Evolutionary conservation across 805 yeast species (phyloP), one percentile per base, ranked within the genome.

Genomic region (Priceomyces medius): DNA sequence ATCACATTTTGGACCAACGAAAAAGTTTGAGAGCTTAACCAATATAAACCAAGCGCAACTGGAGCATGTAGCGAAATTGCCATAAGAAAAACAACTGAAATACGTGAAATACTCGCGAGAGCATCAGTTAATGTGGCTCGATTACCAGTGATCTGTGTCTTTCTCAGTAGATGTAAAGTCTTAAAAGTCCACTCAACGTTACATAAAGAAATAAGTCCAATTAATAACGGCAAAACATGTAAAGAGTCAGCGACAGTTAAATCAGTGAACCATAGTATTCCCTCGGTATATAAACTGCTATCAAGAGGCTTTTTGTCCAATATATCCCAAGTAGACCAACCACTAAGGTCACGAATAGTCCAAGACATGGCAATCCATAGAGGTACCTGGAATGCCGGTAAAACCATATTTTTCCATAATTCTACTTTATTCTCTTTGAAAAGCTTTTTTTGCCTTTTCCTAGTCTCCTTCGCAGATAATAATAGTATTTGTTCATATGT

Each of bases 21-120:
- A 56, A 73, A 90, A 3, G 74, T 51, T 56, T 88, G 90, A 0
- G 97, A 88, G 35, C 91, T 80, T 21, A 88, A 74, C 99, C 98
- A 91, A 63, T 90, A 91, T n/a, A 88, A 58, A 0, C 84, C 79
- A 26, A 90, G 65, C 0, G 95, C 88, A 20, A 83, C 69, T 0
- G 98, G 96, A 0, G 96, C 95, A 53, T 89, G 93, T 31, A 89
- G 78, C 0, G 96, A 74, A 14, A 89, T 70, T 4, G 88, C 89
- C 84, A 88, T 88, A 63, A 91, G 70, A 48, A 87, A 80, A 1
- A 89, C 80, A 39, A 86, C 79, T 17, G 91, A 80, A 48, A 87
- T 71, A 53, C 97, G 71, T 2, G 95, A 79, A 2, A 86, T 55
- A 46, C 81, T 88, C 41, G 86, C 73, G 26, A 90, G 55, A 2